Evolutionary conservation across 345 rosid species (phyloP).

Genomic region (Eucalyptus tenuipes): DNA sequence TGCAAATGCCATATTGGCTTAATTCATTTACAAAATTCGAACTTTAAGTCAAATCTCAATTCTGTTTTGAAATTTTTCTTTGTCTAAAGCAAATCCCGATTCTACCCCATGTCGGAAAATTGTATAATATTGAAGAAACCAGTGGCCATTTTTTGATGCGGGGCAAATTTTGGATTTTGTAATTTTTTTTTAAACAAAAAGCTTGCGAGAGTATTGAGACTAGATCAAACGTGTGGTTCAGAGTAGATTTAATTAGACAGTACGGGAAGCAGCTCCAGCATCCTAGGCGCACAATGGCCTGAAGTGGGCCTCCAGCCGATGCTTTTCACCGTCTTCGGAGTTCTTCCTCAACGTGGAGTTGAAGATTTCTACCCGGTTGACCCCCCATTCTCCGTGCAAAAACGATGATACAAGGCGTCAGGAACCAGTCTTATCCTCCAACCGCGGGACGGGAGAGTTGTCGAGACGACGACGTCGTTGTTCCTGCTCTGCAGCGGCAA

Average conservation of each 20-base stretch:
- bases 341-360: not conserved
- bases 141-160: not conserved
- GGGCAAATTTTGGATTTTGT: not conserved
- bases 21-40: accelerated
- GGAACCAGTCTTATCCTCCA: not conserved
- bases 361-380: not conserved
- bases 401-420: not conserved
- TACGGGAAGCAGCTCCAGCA: not conserved
- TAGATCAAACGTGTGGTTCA: not conserved
- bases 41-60: not conserved
- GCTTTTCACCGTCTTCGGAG: not conserved
- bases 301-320: not conserved
- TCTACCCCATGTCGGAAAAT: not conserved
- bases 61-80: accelerated
- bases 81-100: not conserved
- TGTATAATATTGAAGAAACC: not conserved
- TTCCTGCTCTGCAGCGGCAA: not conserved
- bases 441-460: not conserved
- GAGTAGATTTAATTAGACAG: not conserved
- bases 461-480: accelerated
- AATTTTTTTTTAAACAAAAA: not conserved
- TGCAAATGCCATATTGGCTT: accelerated
- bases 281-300: not conserved
- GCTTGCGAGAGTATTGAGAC: not conserved
- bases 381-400: not conserved